Base-by-base conservation (phyloP, 495 filamentous ascomycete genomes). In the Peziza echinospora region DNA sequence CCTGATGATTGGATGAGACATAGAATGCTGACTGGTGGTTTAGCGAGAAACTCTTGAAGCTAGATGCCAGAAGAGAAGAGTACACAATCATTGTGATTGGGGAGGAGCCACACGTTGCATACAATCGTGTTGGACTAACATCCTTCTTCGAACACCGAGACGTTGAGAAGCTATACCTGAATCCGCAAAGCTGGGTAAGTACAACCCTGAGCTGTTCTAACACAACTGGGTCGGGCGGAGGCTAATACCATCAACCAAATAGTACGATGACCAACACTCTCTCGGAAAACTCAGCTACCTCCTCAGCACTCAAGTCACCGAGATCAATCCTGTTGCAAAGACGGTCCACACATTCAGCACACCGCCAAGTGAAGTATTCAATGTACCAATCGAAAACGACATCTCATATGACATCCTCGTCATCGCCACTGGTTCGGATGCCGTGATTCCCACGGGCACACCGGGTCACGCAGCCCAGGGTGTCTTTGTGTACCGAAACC, bases 61-160 rank as follows among this genome's bases (percentile, higher is more conserved):
- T 81, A 39, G 86, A 93, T 58, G 73, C 73, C 0, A 76, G 80
- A 52, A 60, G 73, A 49, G 69, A 77, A 25, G 77, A 84, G 61
- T 93, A 82, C 60, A 76, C 91, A 57, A 74, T 96, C 41, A 67
- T 86, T 7, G 86, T 93, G 26, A 82, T 96, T 58, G 87, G 87
- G 56, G 87, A 96, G 56, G 87, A 96, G 59, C 65, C 79, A 1
- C 80, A 96, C 64, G 64, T 93, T 49, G 87, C 87, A 2, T 96
- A 96, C 63, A 96, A 96, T 56, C 80, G 87, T 43, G 87, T 96
- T 19, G 87, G 87, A n/a, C 69, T 96, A 30, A 93, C 85, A 5
- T 81, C 76, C 30, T 96, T 85, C 66, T 96, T 96, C 55, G 77
- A 83, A 55, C 85, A 93, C 63, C 73, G 87, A 49, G 75, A 83